Conservation (phyloP, 2,329 filamentous ascomycete genomes). For the Arthrinium phaeospermum region DNA sequence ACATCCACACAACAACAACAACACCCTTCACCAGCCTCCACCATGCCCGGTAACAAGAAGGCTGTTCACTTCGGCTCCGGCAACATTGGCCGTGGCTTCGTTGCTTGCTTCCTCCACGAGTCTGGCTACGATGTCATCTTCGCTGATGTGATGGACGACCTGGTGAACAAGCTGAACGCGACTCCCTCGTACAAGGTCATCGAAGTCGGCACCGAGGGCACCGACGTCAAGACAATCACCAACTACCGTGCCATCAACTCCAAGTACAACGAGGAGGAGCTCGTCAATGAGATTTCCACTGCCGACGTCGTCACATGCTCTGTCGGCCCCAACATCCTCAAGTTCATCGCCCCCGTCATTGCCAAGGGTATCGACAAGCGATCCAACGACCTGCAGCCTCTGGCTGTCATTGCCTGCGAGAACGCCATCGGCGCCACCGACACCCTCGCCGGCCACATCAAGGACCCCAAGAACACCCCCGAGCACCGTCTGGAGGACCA, state of each 20-base stretch:
- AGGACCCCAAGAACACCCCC: constrained; percentile 73
- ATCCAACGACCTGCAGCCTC: constrained; percentile 64
- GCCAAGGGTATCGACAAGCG: constrained; percentile 90
- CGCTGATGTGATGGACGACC: constrained; percentile 85
- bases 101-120: constrained; percentile 90
- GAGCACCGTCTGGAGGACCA: constrained; percentile 71
- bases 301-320: constrained; percentile 96
- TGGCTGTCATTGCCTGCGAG: constrained; percentile 96
- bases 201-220: constrained; percentile 86
- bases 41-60: not conserved
- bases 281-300: constrained; percentile 83
- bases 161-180: constrained; percentile 81
- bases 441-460: constrained; percentile 82
- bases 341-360: constrained; percentile 94
- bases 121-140: constrained; percentile 97
- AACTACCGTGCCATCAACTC: constrained; percentile 99
- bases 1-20: not conserved
- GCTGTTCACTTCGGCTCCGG: constrained; percentile 87
- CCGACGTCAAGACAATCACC: constrained; percentile 80
- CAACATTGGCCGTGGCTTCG: constrained; percentile 86
- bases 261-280: constrained; percentile 79
- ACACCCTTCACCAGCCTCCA: not conserved
- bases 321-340: constrained; percentile 93
- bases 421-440: constrained; percentile 96
- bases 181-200: constrained; percentile 86